Evolutionary conservation across 2,329 filamentous ascomycete species (phyloP), one percentile per base, ranked within the genome.

Genomic region (Colletotrichum sp.): DNA sequence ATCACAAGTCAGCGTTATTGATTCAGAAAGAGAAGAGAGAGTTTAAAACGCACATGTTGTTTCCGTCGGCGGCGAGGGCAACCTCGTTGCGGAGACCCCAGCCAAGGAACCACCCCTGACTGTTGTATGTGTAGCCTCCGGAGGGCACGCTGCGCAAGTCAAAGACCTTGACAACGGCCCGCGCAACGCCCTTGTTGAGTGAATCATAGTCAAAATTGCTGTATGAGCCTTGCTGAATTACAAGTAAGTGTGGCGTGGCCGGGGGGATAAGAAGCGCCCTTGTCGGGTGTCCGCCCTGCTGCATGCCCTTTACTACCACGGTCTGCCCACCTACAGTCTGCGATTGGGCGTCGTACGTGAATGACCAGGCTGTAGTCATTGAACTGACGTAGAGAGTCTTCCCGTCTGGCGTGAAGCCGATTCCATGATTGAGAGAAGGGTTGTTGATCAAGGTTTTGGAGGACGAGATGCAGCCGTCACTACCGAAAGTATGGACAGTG

Each of bases 31-130:
- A 28, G 5, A 18, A 58, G 6, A 12, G 3, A 22, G 7, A 13
- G 1, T 2, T 1, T 2, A 8, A 4, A 9, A 71, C 78, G 48
- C 71, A 80, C 79, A 76, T 77, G 56, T 79, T 81, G 58, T 80
- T 83, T 9, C 83, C 83, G 75, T 92, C 87, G 66, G 90, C 89
- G 8, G 85, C 88, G 43, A 93, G 85, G 13, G 91, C 92, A 25
- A 93, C 91, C 32, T 91, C 91, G 81, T 94, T 94, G 10, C 92
- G 86, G 66, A 94, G 83, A 1, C 86, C 86, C 62, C 86, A 87
- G 0, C 82, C 85, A 28, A 85, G 82, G 30, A 85, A 82, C 71
- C 82, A 82, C 7, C 85, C 85, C n/a, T 83, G 81, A 1, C 81
- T 84, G 72, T 83, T 85, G 77, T 85, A 87, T 77, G 82, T 81